Base-by-base conservation (phyloP, 1,284 basidiomycete genomes). In the Ganoderma meredithae region DNA sequence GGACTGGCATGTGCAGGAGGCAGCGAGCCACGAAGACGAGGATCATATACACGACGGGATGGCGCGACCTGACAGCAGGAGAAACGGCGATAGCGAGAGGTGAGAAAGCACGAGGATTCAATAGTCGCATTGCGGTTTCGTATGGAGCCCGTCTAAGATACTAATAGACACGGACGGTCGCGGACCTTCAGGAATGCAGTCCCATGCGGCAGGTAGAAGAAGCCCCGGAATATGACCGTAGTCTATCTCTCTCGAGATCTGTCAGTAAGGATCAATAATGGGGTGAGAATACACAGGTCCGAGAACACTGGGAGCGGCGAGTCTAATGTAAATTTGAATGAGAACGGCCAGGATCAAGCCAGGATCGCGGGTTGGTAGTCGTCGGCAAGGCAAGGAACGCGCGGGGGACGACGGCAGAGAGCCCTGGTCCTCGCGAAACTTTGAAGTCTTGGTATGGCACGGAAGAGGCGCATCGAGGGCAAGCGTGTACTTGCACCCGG, bases 171-270 rank as follows among this genome's bases (percentile, higher is more conserved):
- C 15, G 53, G 31, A 12, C 27, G 15, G 31, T 55, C 55, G n/a
- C 33, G 33, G 36, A 33, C 36, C 55, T 10, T 2, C 15, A 17
- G 31, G 53, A 55, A 10, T 2, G 8, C 33, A 7, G 36, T n/a
- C 9, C 4, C 17, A 33, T 31, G 25, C 13, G 15, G 31, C 52
- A 15, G 31, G 15, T 9, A 27, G 52, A 55, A 62, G 44, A 49
- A 62, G 60, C 17, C 25, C 10, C 4, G 36, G 47, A 36, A 49
- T n/a, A 12, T 31, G 17, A 47, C 44, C 36, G 10, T 39, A 62
- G 60, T 36, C 60, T 62, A 62, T 62, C 60, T 62, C 44, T 17
- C 44, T 17, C 49, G 60, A 36, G 60, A 62, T 62, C 60, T 62
- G 52, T 31, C 52, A 27, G 25, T 55, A 55, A 55, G 47, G n/a